These are phyloP conservation scores for Penicillium parvum DNA, from an alignment of 495 filamentous ascomycete species.

Conservation along the genomic window DNA sequence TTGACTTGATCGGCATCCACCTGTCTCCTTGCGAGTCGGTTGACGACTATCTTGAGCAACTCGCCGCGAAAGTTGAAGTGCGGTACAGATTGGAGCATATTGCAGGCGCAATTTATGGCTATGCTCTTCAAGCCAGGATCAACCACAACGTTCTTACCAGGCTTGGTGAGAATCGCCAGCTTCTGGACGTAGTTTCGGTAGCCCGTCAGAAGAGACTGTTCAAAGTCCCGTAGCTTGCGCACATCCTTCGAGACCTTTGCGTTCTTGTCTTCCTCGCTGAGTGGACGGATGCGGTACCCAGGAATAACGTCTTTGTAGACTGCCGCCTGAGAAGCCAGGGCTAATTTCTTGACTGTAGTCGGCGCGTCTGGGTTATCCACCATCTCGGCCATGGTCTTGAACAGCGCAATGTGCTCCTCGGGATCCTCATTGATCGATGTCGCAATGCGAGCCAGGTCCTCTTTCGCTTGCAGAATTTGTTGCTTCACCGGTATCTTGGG, in stretches of 20 bases:
- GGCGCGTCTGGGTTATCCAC: slow-evolving; percentile 52
- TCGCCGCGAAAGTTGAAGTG: slow-evolving; percentile 96
- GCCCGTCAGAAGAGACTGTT: slow-evolving; percentile 73
- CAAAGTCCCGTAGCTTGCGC: slow-evolving; percentile 69
- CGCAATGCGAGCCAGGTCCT: slow-evolving; percentile 83
- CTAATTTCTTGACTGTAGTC: slow-evolving; percentile 73
- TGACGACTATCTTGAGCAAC: slow-evolving; percentile 77
- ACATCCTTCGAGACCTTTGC: slow-evolving; percentile 91
- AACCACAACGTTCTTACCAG: slow-evolving; percentile 31
- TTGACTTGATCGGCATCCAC: slow-evolving; percentile 70
- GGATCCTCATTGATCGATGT: slow-evolving; percentile 82
- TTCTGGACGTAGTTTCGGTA: slow-evolving; percentile 81
- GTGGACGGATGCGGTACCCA: slow-evolving; percentile 86
- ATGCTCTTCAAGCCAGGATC: slow-evolving; percentile 54
- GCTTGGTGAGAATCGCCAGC: slow-evolving; percentile 59
- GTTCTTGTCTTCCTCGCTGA: slow-evolving; percentile 63
- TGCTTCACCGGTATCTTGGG: slow-evolving; percentile 65
- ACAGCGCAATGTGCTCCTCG: slow-evolving; percentile 77
- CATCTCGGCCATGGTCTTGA: slow-evolving; percentile 73
- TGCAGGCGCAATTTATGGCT: slow-evolving; percentile 81
- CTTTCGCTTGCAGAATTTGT: slow-evolving; percentile 82
- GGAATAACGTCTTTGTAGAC: slow-evolving; percentile 97
- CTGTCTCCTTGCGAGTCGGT: slow-evolving; percentile 66
- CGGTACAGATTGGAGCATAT: slow-evolving; percentile 69
- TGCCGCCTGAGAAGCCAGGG: slow-evolving; percentile 76